Base-by-base conservation (phyloP, 2,329 filamentous ascomycete species). In the Calonectria hawksworthii region DNA sequence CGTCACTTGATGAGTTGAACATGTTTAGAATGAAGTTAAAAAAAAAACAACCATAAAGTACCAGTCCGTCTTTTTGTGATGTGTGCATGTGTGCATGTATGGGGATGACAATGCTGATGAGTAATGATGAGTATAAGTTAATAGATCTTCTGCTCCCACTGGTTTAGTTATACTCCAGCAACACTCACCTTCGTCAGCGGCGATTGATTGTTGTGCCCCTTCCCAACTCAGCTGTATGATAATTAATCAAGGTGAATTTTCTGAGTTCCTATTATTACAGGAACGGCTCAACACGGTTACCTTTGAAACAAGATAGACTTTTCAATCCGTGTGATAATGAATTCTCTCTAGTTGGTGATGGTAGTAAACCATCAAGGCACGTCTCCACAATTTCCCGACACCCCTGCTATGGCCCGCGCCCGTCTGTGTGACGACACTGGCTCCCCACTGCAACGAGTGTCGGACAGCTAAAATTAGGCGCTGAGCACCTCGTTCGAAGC, bases 1-100 rank as follows among this genome's bases (percentile, higher is more conserved):
- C 84, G 84, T 83, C 66, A 81, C 82, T 78, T 79, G 81, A 85
- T 86, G 83, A 86, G 83, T 85, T 85, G 81, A 83, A 84, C 82
- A 80, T 74, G 73, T 82, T 84, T 75, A 83, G 80, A 84, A 83
- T 81, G 77, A 82, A 78, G 72, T 80, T 75, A 68, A 80, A 69
- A 70, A n/a, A n/a, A 61, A 61, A 63, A 54, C 6, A 38, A 63
- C 38, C 38, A 61, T 5, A 36, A 38, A 38, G 44, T 14, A 61
- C 56, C 14, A n/a, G 14, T 3, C 14, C 3, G n/a, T 61, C n/a
- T 13, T 23, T 38, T 7, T 3, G 56, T 61, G 56, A 61, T 16
- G 10, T 23, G 16, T 11, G n/a, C n/a, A n/a, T n/a, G n/a, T n/a
- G n/a, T n/a, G n/a, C n/a, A 3, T 41, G 38, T 41, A 18, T 41